Percentiles rank a stretch among this genome's conserved stretches.
These are phyloP conservation scores for Hypoxylon sp. DNA, from an alignment of 2,329 filamentous ascomycete species.

Conservation along the genomic window DNA sequence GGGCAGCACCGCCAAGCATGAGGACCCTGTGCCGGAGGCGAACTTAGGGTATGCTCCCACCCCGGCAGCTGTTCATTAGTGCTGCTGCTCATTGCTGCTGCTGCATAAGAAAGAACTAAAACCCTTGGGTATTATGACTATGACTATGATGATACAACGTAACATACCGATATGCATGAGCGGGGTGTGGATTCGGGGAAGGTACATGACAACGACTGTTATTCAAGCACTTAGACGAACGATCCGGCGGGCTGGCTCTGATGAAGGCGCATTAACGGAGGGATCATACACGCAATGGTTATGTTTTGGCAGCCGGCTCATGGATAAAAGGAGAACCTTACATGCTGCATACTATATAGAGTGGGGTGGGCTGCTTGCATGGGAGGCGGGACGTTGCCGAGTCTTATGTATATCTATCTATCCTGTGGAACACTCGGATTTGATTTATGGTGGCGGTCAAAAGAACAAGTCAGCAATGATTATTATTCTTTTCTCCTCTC, in stretches of 20 bases:
- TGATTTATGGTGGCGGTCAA: slow-evolving; percentile 4
- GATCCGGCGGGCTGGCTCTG: slow-evolving; percentile 24
- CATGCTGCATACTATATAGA: slow-evolving; percentile 40
- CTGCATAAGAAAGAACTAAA: too few species aligned
- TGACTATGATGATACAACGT: slow-evolving; percentile 14
- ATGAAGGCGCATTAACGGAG: slow-evolving; percentile 30
- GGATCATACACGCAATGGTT: slow-evolving; percentile 28
- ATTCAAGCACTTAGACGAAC: slow-evolving; percentile 20
- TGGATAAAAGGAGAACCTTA: slow-evolving; percentile 36
- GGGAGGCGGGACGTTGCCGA: slow-evolving; percentile 12
- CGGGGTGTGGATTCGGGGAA: background rate
- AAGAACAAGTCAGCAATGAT: slow-evolving; percentile 6
- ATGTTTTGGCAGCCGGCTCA: slow-evolving; percentile 30
- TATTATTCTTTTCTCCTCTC: background rate
- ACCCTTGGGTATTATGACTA: slow-evolving; percentile 8
- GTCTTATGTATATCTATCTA: slow-evolving; percentile 29
- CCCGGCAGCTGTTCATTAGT: slow-evolving; percentile 28
- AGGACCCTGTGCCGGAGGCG: slow-evolving; percentile 64
- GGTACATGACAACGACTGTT: slow-evolving; percentile 11
- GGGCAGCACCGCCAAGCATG: slow-evolving; percentile 88
- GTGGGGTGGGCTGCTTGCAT: slow-evolving; percentile 31
- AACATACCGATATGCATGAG: slow-evolving; percentile 6
- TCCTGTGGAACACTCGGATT: slow-evolving; percentile 11
- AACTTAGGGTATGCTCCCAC: slow-evolving; percentile 32
- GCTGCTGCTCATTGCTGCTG: too few species aligned